These are phyloP conservation scores for Penicillium goetzii DNA, from an alignment of 495 filamentous ascomycete species.

Conservation along the genomic window DNA sequence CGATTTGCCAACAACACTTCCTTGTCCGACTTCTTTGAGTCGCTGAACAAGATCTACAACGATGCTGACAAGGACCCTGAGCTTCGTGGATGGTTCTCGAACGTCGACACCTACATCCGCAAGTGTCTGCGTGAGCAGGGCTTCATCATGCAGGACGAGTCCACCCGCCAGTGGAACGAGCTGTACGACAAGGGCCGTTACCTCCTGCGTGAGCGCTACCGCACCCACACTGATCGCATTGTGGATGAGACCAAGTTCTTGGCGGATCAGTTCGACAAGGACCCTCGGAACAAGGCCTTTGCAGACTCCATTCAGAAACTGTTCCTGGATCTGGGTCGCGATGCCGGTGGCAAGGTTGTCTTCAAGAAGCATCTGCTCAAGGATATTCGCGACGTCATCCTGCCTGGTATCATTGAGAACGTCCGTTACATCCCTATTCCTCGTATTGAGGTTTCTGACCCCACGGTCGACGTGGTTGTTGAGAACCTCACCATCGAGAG, in stretches of 20 bases:
- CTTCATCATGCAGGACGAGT: conserved; percentile 82
- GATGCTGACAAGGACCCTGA: conserved; percentile 90
- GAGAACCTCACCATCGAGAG: conserved; percentile 96
- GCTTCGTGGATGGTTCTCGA: conserved; percentile 86
- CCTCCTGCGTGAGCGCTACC: conserved; percentile 87
- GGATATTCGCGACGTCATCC: conserved; percentile 83
- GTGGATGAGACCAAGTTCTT: conserved; percentile 90
- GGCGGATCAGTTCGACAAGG: conserved; percentile 83
- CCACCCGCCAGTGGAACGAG: conserved; percentile 80
- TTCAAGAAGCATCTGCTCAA: conserved; percentile 94
- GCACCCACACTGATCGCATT: conserved; percentile 82
- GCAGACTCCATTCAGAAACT: conserved; percentile 76
- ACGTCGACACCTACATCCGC: conserved; percentile 72
- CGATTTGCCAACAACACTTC: conserved; percentile 96
- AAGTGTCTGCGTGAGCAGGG: conserved; percentile 86
- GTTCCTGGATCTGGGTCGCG: conserved; percentile 84
- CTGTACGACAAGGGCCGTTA: conserved; percentile 87
- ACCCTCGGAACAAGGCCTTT: conserved; percentile 83
- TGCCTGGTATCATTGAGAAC: conserved; percentile 84
- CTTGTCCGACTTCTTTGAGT: conserved; percentile 78
- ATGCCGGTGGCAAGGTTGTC: conserved; percentile 76
- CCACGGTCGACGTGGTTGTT: conserved; percentile 80
- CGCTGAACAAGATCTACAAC: conserved; percentile 85
- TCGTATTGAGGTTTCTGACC: conserved; percentile 89
- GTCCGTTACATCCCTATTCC: conserved; percentile 92